phyloP scores from a whole-genome alignment of 768 basidiomycete genomes.

The Lactarius sp. region DNA sequence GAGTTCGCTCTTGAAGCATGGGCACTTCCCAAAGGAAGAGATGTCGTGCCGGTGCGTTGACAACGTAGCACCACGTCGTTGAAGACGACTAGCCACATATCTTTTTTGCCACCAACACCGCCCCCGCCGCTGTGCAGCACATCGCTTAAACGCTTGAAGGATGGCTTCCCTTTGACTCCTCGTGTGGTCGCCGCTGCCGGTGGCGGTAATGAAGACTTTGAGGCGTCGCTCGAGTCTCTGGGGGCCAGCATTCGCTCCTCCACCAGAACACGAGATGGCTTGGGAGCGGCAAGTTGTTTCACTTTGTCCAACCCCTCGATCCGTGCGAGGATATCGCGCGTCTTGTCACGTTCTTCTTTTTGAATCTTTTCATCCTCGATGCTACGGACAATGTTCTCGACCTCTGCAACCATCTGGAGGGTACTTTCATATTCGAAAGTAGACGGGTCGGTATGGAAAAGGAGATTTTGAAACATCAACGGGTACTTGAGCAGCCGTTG shows the following conservation, averaged over 20 bases:
- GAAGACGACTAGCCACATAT: conserved; percentile 93
- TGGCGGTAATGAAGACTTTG: conserved; percentile 32
- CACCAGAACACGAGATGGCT: conserved; percentile 81
- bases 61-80: conserved; percentile 94
- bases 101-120: conserved; percentile 65
- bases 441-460: conserved; percentile 95
- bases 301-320: conserved; percentile 96
- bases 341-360: conserved; percentile 93
- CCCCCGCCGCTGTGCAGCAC: conserved; percentile 57
- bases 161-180: conserved; percentile 74
- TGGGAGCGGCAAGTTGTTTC: conserved; percentile 86
- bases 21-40: conserved; percentile 65
- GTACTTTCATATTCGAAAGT: conserved; percentile 97
- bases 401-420: conserved; percentile 93
- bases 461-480: conserved; percentile 92
- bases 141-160: conserved; percentile 86
- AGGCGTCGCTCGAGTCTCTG: conserved; percentile 27
- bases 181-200: conserved; percentile 41
- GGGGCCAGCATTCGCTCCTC: conserved; percentile 62
- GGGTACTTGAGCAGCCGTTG: conserved; percentile 96
- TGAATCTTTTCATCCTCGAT: conserved; percentile 98
- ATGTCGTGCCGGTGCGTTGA: conserved; percentile 85
- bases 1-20: conserved; percentile 69
- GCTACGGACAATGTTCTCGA: conserved; percentile 91
- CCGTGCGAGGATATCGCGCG: conserved; percentile 89